Conservation (phyloP, 345 rosid species). For the Cardamine occulta region DNA sequence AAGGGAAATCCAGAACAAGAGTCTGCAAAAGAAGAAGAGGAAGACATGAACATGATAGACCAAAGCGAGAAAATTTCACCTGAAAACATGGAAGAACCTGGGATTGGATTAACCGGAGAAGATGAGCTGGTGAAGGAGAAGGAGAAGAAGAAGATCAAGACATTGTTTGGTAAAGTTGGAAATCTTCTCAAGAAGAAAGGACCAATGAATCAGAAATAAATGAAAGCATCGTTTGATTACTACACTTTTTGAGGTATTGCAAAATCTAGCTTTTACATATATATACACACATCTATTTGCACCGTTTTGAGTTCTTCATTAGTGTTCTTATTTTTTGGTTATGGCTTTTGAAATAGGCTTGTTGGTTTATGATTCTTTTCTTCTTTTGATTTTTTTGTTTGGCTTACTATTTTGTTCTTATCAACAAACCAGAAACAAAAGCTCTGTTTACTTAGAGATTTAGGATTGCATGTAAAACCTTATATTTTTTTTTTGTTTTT, state of each 20-base stretch:
- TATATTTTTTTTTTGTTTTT: no score
- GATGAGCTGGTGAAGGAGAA: conserved; percentile 37
- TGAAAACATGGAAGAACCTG: conserved; percentile 38
- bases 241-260: conserved; percentile 15
- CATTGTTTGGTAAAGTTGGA: conserved; percentile 86
- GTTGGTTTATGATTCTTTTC: conserved; percentile 36
- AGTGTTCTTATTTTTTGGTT: conserved; percentile 15
- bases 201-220: conserved; percentile 31
- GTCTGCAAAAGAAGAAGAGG: conserved; percentile 66
- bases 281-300: conserved; percentile 3
- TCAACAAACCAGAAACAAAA: conserved; percentile 20
- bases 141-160: conserved; percentile 76
- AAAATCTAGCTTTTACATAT: conserved; percentile 14
- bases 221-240: conserved; percentile 17
- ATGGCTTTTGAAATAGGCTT: conserved; percentile 27
- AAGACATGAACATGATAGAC: conserved; percentile 24
- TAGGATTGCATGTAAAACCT: not conserved
- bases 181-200: conserved; percentile 92
- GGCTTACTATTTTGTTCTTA: not conserved
- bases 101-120: conserved; percentile 53
- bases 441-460: not conserved
- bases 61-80: conserved; percentile 40
- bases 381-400: conserved; percentile 19
- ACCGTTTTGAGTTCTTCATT: conserved; percentile 10
- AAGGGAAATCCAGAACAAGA: conserved; percentile 64